Conservation (phyloP, 495 filamentous ascomycete genomes). For the Trichocladium uniseriatum region DNA sequence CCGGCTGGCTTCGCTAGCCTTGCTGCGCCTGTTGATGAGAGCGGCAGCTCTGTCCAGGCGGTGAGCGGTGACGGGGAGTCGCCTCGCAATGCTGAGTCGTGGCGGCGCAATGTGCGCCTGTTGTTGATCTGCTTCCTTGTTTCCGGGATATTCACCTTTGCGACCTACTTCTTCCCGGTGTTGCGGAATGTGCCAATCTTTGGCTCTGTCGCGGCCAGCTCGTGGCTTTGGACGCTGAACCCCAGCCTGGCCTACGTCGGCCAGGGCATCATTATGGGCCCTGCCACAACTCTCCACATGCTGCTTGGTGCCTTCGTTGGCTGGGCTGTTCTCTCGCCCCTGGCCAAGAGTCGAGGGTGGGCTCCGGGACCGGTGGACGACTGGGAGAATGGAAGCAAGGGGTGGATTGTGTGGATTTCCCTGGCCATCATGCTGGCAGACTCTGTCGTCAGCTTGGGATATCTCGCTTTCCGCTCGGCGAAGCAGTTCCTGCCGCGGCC, state of each 20-base stretch:
- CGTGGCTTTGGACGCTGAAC: constrained; percentile 95
- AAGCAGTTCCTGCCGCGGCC: constrained; percentile 7
- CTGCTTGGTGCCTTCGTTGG: constrained; percentile 81
- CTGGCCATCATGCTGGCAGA: constrained; percentile 96
- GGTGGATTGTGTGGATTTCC: constrained; percentile 96
- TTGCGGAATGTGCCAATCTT: constrained; percentile 79
- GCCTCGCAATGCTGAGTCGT: constrained; percentile 26
- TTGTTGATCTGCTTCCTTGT: constrained; percentile 44
- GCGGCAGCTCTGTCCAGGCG: not conserved
- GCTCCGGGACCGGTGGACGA: constrained; percentile 76
- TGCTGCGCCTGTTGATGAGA: constrained; percentile 12
- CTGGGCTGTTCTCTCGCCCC: constrained; percentile 83
- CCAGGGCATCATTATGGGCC: constrained; percentile 81
- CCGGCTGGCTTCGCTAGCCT: constrained; percentile 24
- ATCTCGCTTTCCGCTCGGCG: constrained; percentile 53
- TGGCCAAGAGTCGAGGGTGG: constrained; percentile 81
- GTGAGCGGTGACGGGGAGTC: constrained; percentile 10
- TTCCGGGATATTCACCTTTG: constrained; percentile 59
- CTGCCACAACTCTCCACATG: constrained; percentile 92
- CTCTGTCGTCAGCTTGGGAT: constrained; percentile 76
- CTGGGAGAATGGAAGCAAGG: constrained; percentile 87
- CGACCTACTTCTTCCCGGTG: constrained; percentile 84
- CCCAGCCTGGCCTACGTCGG: constrained; percentile 92
- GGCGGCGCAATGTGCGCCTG: constrained; percentile 45
- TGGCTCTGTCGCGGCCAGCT: constrained; percentile 58